phyloP scores from a whole-genome alignment of 768 basidiomycete genomes.

The Leccinum rimulosum region DNA sequence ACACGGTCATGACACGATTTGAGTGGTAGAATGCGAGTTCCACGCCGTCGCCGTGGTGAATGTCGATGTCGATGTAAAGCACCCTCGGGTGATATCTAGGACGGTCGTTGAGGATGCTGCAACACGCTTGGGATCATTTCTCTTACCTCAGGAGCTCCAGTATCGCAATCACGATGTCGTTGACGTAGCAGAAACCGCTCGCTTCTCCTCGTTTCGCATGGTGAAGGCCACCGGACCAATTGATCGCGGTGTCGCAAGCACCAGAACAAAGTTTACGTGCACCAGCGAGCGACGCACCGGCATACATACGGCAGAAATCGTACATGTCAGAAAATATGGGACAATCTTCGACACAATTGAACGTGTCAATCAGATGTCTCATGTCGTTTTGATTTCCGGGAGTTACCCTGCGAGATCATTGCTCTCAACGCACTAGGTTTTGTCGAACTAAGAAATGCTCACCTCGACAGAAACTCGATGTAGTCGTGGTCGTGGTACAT shows the following conservation, averaged over 20 bases:
- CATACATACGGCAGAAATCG: constrained; percentile 91
- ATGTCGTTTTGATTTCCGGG: constrained; percentile 70
- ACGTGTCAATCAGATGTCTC: constrained; percentile 75
- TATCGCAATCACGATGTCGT: constrained; percentile 94
- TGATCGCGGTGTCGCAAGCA: constrained; percentile 93
- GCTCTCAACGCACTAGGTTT: not conserved
- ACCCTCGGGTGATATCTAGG: constrained; percentile 88
- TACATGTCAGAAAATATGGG: constrained; percentile 95
- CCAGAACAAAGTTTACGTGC: constrained; percentile 85
- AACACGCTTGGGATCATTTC: not conserved
- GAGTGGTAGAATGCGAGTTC: constrained; percentile 98
- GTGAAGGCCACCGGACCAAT: constrained; percentile 98
- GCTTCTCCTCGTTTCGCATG: constrained; percentile 98
- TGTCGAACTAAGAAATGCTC: constrained; percentile 21
- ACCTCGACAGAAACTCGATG: constrained; percentile 93
- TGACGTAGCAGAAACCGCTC: constrained; percentile 97
- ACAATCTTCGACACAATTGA: constrained; percentile 97
- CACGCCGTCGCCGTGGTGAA: constrained; percentile 98
- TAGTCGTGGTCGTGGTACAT: constrained; percentile 95
- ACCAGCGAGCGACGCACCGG: constrained; percentile 88
- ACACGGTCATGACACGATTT: constrained; percentile 98
- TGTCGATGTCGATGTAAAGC: constrained; percentile 98
- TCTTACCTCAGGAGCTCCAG: constrained; percentile 82
- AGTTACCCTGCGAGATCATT: constrained; percentile 60
- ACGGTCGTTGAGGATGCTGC: not conserved